These are phyloP conservation scores for Eruca vesicaria DNA, from an alignment of 441 rosid genomes.

Conservation along the genomic window DNA sequence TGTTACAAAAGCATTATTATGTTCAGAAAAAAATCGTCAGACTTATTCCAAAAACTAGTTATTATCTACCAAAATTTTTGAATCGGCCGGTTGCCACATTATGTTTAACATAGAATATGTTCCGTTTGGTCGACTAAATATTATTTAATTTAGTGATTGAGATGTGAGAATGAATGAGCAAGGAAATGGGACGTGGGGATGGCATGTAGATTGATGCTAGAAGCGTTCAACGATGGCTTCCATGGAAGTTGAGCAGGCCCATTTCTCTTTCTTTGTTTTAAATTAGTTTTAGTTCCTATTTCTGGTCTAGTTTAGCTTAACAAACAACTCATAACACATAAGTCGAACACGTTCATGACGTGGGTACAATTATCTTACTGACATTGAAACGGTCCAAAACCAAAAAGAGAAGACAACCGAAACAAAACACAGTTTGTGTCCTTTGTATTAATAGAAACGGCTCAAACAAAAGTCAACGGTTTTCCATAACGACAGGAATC, in stretches of 20 bases:
- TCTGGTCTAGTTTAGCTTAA: neutral
- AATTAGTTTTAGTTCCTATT: conserved; percentile 12
- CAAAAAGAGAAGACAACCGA: neutral
- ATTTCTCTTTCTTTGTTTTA: neutral
- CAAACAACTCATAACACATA: neutral
- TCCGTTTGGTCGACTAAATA: neutral
- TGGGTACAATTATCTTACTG: conserved; percentile 24
- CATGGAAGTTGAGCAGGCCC: conserved; percentile 21
- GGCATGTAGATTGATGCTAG: conserved; percentile 24
- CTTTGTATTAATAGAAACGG: conserved; percentile 33
- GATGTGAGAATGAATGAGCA: conserved; percentile 2
- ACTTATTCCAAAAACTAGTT: neutral
- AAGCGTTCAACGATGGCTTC: conserved; percentile 15
- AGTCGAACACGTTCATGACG: conserved; percentile 28
- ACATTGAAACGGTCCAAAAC: conserved; percentile 29
- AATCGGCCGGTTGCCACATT: neutral
- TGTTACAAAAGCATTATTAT: neutral
- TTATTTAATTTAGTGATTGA: neutral
- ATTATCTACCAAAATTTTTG: no score
- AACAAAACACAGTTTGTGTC: neutral
- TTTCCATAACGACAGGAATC: conserved; percentile 32
- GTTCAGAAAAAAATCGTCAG: neutral
- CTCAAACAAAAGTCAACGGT: conserved; percentile 35
- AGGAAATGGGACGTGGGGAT: conserved; percentile 21
- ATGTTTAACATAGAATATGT: neutral